These are phyloP conservation scores for Gautieria morchelliformis DNA, from an alignment of 768 basidiomycete genomes.

Conservation along the genomic window DNA sequence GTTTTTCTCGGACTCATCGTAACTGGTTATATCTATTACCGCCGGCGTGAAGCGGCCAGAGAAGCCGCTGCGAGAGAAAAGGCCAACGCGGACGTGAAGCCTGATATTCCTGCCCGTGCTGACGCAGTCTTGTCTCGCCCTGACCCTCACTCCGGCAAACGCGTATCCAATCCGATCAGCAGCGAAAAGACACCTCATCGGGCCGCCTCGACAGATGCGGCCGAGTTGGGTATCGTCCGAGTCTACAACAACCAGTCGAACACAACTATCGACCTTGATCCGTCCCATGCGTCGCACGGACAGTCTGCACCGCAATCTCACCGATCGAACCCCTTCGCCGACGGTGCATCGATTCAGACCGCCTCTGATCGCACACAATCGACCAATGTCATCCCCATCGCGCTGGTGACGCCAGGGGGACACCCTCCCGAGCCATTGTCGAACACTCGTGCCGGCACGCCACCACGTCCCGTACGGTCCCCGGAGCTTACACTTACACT, in stretches of 20 bases:
- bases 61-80: conserved; percentile 25
- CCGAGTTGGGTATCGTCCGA: conserved; percentile 33
- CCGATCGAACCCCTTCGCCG: conserved; percentile 64
- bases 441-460: conserved; percentile 22
- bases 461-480: conserved; percentile 46
- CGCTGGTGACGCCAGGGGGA: conserved; percentile 54
- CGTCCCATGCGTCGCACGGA: conserved; percentile 18
- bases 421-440: conserved; percentile 6
- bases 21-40: conserved; percentile 51
- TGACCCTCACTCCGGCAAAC: conserved; percentile 65
- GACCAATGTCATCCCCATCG: conserved; percentile 83
- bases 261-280: conserved; percentile 50
- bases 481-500: conserved; percentile 46
- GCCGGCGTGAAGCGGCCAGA: conserved; percentile 31
- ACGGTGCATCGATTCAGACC: conserved; percentile 71
- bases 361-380: conserved; percentile 60
- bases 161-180: conserved; percentile 19
- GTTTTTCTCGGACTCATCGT: conserved; percentile 47
- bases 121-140: conserved; percentile 72
- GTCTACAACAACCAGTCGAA: conserved; percentile 39
- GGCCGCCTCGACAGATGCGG: not conserved
- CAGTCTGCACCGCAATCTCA: conserved; percentile 22
- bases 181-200: not conserved
- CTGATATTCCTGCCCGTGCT: conserved; percentile 63
- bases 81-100: conserved; percentile 26